Base-by-base conservation (phyloP, 1,139 yeast species). In the Diutina ranongensis region DNA sequence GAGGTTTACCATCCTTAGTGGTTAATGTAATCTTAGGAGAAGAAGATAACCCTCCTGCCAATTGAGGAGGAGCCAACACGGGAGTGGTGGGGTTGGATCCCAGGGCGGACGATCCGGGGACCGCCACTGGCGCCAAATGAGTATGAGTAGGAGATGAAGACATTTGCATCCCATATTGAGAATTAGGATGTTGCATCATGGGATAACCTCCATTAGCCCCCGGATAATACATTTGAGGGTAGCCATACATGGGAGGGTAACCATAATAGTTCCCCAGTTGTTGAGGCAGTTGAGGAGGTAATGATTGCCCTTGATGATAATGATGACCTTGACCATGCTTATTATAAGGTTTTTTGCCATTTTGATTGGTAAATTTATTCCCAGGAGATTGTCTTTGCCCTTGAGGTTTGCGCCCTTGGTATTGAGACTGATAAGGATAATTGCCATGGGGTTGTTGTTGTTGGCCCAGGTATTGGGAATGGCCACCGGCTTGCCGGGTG, bases 1-100 rank as follows among this genome's bases (percentile, higher is more conserved):
- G 64, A 44, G 63, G 70, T 50, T 64, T 68, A n/a, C 76, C 76
- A 45, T 69, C 74, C 53, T 66, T 69, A 49, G 69, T 72, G 46
- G 75, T 68, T 50, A 71, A 62, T 52, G 63, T 68, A 28, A 69
- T 59, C 51, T 59, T 59, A 10, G 51, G 45, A 13, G 48, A 41
- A 15, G 46, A 40, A 3, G 50, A 54, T 38, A 45, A 48, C 2
- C 56, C 46, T 15, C 51, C 44, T 13, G 47, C 44, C 18, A 28
- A 28, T 7, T 27, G 27, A 10, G 44, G 35, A 19, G 35, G 35
- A 19, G 35, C 19, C 34, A 31, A 20, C 35, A 40, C 46, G 21
- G 45, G 45, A 25, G 38, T 33, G 21, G 38, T 31, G 3, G 59
- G 52, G 41, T 46, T 49, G n/a, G 42, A 48, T 33, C 46, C 33